Percentiles rank a stretch among this genome's conserved stretches.
Conservation (phyloP, 129 eudicot species). For the Pittosporum tobira region DNA sequence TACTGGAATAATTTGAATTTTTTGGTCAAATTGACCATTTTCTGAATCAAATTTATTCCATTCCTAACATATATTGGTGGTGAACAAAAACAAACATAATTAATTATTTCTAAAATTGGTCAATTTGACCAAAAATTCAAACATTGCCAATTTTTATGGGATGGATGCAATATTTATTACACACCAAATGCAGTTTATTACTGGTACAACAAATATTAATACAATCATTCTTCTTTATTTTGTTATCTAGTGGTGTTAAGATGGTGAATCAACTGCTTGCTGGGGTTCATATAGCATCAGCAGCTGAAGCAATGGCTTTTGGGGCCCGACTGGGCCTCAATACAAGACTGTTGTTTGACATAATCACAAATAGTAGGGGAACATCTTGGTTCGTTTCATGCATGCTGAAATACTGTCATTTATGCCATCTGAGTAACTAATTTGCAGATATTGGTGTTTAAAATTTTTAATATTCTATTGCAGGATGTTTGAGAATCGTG, state of each 20-base stretch:
- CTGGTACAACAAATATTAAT: background rate
- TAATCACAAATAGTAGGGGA: slow-evolving; percentile 58
- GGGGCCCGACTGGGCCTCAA: slow-evolving; percentile 91
- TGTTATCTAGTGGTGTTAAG: slow-evolving; percentile 70
- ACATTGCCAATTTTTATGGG: background rate
- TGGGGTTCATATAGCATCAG: slow-evolving; percentile 99
- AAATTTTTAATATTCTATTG: no score
- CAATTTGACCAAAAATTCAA: no score
- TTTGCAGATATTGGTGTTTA: no score
- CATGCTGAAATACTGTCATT: slow-evolving; percentile 7
- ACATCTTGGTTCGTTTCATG: slow-evolving; percentile 72
- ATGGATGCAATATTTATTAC: background rate
- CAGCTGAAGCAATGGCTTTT: slow-evolving; percentile 97
- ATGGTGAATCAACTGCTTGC: slow-evolving; percentile 99
- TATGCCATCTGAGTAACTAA: slow-evolving; percentile 1
- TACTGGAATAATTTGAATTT: no score
- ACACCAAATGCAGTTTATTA: no score
- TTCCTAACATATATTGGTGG: no score
- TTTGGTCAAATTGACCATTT: no score
- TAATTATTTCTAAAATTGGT: no score
- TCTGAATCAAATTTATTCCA: no score
- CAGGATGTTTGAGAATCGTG: slow-evolving; percentile 99
- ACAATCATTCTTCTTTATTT: slow-evolving; percentile 4
- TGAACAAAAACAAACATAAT: no score
- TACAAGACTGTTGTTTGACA: slow-evolving; percentile 69